phyloP scores from a whole-genome alignment of 2,329 filamentous ascomycete genomes.

The Mollisiaceae sp. region DNA sequence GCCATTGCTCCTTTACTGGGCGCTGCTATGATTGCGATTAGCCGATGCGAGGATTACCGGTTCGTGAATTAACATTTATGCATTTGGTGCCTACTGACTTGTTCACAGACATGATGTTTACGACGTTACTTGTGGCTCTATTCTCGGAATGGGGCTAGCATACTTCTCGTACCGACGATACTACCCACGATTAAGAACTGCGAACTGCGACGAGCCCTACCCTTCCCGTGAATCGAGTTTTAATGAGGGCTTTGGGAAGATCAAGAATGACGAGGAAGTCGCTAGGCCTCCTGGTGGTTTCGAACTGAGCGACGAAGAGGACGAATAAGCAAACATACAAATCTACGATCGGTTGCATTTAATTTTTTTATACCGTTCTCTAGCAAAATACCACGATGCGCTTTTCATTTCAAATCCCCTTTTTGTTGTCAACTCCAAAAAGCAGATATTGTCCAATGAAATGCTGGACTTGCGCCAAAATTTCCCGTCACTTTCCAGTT shows the following conservation, averaged over 20 bases:
- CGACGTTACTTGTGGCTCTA: conserved; percentile 66
- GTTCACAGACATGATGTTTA: conserved; percentile 64
- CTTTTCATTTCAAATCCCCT: neutral
- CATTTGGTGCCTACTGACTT: neutral
- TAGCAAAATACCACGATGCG: neutral
- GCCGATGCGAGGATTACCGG: conserved; percentile 71
- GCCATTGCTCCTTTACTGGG: conserved; percentile 64
- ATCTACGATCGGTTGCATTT: neutral
- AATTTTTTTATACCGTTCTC: neutral
- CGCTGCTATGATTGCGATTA: conserved; percentile 71
- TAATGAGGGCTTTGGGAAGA: conserved; percentile 41
- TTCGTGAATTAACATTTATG: conserved; percentile 17
- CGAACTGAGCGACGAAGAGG: conserved; percentile 34
- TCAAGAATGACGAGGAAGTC: conserved; percentile 42
- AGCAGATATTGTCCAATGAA: too few relatives aligned
- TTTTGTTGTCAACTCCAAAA: too few relatives aligned
- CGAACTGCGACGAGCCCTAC: conserved; percentile 62
- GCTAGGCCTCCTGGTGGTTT: conserved; percentile 31
- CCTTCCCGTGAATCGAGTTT: conserved; percentile 44
- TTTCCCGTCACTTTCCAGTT: neutral
- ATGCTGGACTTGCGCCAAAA: too few relatives aligned
- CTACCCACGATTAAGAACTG: conserved; percentile 60
- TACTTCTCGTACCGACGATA: conserved; percentile 71
- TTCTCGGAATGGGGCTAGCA: conserved; percentile 63
- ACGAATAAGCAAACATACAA: conserved; percentile 15